Conservation (phyloP, 768 basidiomycete species). For the Lentinula detonsa region DNA sequence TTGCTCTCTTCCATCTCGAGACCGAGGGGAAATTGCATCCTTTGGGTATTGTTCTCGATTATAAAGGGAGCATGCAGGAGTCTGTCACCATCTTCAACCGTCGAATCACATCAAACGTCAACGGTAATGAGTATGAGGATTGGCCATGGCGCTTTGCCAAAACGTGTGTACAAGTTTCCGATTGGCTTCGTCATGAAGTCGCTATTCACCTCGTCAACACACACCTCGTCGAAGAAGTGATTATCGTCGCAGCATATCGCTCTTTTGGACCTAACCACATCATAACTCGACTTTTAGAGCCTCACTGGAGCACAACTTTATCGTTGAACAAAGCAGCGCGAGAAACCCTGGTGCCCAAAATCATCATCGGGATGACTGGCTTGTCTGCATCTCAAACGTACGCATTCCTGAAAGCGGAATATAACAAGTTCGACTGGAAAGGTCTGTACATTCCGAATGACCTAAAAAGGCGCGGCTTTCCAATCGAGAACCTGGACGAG, state of each 20-base stretch:
- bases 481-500: constrained; percentile 17
- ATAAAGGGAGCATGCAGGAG: constrained; percentile 18
- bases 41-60: constrained; percentile 23
- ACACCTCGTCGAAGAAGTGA: constrained; percentile 24
- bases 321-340: constrained; percentile 22
- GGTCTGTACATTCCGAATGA: constrained; percentile 21
- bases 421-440: constrained; percentile 19
- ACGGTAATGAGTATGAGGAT: constrained; percentile 13
- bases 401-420: constrained; percentile 15
- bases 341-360: constrained; percentile 18
- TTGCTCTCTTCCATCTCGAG: constrained; percentile 21
- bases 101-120: constrained; percentile 9
- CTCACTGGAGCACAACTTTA: constrained; percentile 24
- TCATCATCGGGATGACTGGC: constrained; percentile 17
- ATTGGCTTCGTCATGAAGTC: constrained; percentile 24
- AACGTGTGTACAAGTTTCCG: constrained; percentile 21
- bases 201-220: constrained; percentile 21
- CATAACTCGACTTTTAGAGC: constrained; percentile 20
- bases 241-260: constrained; percentile 24
- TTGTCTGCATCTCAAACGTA: constrained; percentile 13
- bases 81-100: constrained; percentile 25
- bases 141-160: constrained; percentile 30
- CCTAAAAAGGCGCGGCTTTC: constrained; percentile 22
- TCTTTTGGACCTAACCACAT: constrained; percentile 16
- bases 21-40: constrained; percentile 21